Conservation (phyloP, 352 stramenopile species). For the Aphanomyces euteiches region DNA sequence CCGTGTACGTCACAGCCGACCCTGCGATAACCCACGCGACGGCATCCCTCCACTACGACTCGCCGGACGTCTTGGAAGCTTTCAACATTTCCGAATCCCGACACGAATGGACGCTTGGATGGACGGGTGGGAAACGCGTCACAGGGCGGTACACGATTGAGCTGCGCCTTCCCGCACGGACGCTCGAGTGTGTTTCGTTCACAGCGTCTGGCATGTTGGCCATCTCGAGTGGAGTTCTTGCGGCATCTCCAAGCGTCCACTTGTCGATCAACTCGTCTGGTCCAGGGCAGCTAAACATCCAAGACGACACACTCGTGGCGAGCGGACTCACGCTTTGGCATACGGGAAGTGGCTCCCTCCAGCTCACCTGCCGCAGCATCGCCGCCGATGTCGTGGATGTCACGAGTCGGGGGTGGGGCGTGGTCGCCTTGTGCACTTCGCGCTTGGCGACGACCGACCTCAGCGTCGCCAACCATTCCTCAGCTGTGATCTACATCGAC, state of each 20-base stretch:
- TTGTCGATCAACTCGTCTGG: background rate
- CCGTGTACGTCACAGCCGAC: background rate
- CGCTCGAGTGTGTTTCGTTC: background rate
- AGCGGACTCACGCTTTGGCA: background rate
- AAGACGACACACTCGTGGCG: background rate
- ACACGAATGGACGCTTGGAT: background rate
- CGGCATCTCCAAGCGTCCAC: background rate
- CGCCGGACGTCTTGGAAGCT: background rate
- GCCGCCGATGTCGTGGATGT: background rate
- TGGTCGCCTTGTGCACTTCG: background rate
- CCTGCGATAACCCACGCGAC: background rate
- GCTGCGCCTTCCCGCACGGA: background rate
- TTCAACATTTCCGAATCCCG: background rate
- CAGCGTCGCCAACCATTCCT: background rate
- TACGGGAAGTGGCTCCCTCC: background rate
- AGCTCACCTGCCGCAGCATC: background rate
- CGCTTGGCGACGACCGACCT: background rate
- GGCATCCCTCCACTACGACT: background rate
- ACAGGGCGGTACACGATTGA: background rate
- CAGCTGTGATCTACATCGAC: background rate
- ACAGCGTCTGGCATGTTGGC: background rate
- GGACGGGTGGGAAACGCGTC: background rate
- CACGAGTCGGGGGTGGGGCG: background rate
- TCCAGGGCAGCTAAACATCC: background rate
- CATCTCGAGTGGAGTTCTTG: background rate